Evolutionary conservation across 2,329 filamentous ascomycete species (phyloP).

Genomic region (Elsinoe batatas): DNA sequence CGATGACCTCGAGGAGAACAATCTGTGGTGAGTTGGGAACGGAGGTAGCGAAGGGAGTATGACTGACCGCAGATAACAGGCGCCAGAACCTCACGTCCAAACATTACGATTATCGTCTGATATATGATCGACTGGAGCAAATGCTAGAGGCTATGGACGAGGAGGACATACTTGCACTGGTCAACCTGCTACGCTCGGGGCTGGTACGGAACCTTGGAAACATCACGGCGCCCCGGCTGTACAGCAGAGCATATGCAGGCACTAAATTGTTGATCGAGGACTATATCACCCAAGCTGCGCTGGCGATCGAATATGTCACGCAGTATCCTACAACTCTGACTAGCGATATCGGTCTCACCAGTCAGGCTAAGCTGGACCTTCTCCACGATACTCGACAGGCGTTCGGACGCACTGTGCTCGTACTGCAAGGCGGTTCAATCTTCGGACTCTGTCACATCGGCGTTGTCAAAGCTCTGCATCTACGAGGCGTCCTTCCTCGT

Average conservation of each 20-base stretch:
- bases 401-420: slow-evolving; percentile 75
- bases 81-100: slow-evolving; percentile 70
- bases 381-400: slow-evolving; percentile 80
- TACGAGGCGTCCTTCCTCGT: slow-evolving; percentile 69
- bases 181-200: slow-evolving; percentile 70
- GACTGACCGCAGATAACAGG: slow-evolving; percentile 37
- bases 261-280: slow-evolving; percentile 88
- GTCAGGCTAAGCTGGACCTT: slow-evolving; percentile 73
- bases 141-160: slow-evolving; percentile 60
- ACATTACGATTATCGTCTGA: slow-evolving; percentile 79
- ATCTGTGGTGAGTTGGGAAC: slow-evolving; percentile 55
- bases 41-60: neutral
- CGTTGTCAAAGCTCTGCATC: slow-evolving; percentile 77
- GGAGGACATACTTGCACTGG: slow-evolving; percentile 61
- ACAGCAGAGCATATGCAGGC: slow-evolving; percentile 75
- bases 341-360: slow-evolving; percentile 42
- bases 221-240: slow-evolving; percentile 71
- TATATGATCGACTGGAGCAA: slow-evolving; percentile 63
- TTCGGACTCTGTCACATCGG: slow-evolving; percentile 86
- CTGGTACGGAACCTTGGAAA: slow-evolving; percentile 79
- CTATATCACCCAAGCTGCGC: slow-evolving; percentile 76
- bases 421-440: slow-evolving; percentile 82
- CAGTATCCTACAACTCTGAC: slow-evolving; percentile 45
- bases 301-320: slow-evolving; percentile 68
- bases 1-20: slow-evolving; percentile 71